Conservation (phyloP, 1,284 basidiomycete species). For the Microbotryum scabiosae region DNA sequence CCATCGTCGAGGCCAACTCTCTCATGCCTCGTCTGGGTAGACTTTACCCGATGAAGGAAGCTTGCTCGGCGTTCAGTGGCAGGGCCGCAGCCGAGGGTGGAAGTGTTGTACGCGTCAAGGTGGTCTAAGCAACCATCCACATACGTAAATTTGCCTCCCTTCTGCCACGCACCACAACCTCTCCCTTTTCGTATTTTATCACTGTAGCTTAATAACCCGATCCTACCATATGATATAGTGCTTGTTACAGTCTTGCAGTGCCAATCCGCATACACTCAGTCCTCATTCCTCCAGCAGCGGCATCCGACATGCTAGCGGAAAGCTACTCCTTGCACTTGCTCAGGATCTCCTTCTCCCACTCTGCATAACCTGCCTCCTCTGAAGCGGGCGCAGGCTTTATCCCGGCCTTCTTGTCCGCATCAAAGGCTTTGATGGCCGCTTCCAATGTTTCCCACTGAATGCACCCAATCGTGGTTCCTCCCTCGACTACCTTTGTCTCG, state of each 20-base stretch:
- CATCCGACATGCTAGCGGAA: no score
- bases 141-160: no score
- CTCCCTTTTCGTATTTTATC: no score
- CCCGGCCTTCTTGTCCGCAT: constrained; percentile 14
- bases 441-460: constrained; percentile 34
- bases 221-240: no score
- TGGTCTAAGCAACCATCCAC: neutral
- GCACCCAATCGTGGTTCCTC: constrained; percentile 12
- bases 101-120: constrained; percentile 11
- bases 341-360: constrained; percentile 64
- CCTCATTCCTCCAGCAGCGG: no score
- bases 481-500: neutral
- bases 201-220: no score
- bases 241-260: no score
- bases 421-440: constrained; percentile 25
- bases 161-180: no score
- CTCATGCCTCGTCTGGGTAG: constrained; percentile 19
- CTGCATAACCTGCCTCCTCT: constrained; percentile 23
- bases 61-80: constrained; percentile 18
- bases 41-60: constrained; percentile 20
- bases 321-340: constrained; percentile 39
- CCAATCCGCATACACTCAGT: no score
- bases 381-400: constrained; percentile 33
- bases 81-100: constrained; percentile 5
- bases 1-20: constrained; percentile 21